Evolutionary conservation across 768 basidiomycete species (phyloP).

Genomic region (Leucosporidium scottii): DNA sequence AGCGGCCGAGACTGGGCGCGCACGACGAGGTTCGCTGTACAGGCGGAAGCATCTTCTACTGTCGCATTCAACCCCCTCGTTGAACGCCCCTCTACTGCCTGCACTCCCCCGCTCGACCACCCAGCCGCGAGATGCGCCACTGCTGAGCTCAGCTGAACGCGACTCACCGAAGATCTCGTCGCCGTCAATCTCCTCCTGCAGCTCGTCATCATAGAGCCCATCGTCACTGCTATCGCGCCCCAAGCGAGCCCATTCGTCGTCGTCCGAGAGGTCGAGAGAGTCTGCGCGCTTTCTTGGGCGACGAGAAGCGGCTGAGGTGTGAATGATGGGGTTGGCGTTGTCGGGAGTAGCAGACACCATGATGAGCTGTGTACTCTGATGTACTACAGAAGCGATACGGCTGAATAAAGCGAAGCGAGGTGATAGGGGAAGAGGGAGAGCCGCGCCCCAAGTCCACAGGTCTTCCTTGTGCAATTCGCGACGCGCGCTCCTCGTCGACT

Average conservation of each 20-base stretch:
- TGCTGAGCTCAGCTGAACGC: neutral
- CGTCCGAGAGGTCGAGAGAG: constrained; percentile 44
- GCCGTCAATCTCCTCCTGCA: constrained; percentile 66
- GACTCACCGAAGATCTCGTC: constrained; percentile 82
- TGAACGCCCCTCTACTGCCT: neutral
- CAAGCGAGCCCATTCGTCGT: constrained; percentile 36
- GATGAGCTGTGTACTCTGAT: neutral
- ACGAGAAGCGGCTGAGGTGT: constrained; percentile 43
- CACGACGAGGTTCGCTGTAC: neutral
- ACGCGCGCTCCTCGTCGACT: neutral
- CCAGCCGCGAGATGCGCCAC: neutral
- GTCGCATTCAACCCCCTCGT: neutral
- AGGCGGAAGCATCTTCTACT: neutral
- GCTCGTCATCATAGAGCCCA: constrained; percentile 40
- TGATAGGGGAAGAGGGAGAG: neutral
- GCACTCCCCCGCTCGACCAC: neutral
- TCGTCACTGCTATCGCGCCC: neutral
- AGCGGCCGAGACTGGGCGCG: no score
- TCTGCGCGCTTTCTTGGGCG: constrained; percentile 41
- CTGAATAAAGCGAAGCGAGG: no score
- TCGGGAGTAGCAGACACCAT: constrained; percentile 39
- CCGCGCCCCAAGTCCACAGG: neutral
- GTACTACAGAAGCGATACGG: neutral
- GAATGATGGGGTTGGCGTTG: constrained; percentile 87
- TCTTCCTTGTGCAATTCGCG: neutral